These are phyloP conservation scores for Triticum dicoccoides DNA, from an alignment of 176 grass and related monocot genomes.

Conservation along the genomic window DNA sequence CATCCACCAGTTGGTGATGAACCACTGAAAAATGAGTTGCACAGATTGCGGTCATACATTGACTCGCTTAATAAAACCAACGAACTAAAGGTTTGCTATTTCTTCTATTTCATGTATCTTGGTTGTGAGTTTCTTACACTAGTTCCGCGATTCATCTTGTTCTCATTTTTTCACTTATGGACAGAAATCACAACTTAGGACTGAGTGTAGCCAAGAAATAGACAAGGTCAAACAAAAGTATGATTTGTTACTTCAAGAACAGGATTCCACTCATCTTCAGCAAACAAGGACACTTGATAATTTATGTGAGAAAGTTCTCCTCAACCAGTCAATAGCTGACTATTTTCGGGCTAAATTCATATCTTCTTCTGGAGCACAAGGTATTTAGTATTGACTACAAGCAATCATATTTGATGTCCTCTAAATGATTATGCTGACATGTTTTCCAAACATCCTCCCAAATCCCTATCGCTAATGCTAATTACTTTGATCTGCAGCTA, in stretches of 20 bases:
- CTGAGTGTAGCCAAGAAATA: conserved; percentile 62
- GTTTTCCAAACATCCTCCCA: conserved; percentile 3
- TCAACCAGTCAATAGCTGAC: conserved; percentile 81
- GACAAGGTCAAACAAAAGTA: conserved; percentile 71
- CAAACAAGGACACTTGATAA: conserved; percentile 51
- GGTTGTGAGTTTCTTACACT: neutral
- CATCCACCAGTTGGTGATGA: conserved; percentile 47
- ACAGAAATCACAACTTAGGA: conserved; percentile 60
- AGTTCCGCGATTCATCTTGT: conserved; percentile 12
- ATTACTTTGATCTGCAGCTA: conserved; percentile 35
- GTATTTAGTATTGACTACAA: conserved; percentile 36
- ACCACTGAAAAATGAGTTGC: conserved; percentile 73
- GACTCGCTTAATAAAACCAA: conserved; percentile 52
- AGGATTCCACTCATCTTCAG: conserved; percentile 52
- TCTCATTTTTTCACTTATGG: conserved; percentile 17
- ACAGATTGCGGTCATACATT: conserved; percentile 44
- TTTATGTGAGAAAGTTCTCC: conserved; percentile 62
- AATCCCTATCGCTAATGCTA: conserved; percentile 7
- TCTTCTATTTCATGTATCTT: neutral
- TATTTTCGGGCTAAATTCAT: conserved; percentile 92
- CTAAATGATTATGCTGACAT: conserved; percentile 22
- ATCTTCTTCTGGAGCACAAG: conserved; percentile 45
- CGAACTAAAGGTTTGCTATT: conserved; percentile 58
- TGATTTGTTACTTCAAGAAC: conserved; percentile 62
- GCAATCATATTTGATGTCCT: conserved; percentile 12